Conservation (phyloP, 164 flowering plant genomes). For the Vitis vinifera region ASM3070453v1 NC_081805.1:5580501-5581000, state of each 20-base stretch:
- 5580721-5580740: not conserved
- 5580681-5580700: not conserved
- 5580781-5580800: slow-evolving; percentile 34
- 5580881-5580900: slow-evolving; percentile 52
- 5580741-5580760: slow-evolving; percentile 70
- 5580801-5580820: slow-evolving; percentile 50
- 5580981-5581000: slow-evolving; percentile 43
- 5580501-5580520: too few species aligned
- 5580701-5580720: not conserved
- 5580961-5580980: slow-evolving; percentile 35
- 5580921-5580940: slow-evolving; percentile 44
- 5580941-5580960: slow-evolving; percentile 39
- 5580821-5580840: slow-evolving; percentile 75
- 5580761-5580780: slow-evolving; percentile 50
- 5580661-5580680: not conserved
- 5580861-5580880: slow-evolving; percentile 89
- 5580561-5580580: not conserved
- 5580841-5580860: slow-evolving; percentile 52
- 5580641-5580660: too few species aligned
- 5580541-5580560: too few species aligned
- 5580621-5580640: too few species aligned
- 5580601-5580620: too few species aligned
- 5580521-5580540: too few species aligned
- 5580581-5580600: not conserved
- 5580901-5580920: slow-evolving; percentile 46